A percentile compares a stretch with the other conserved stretches of the same genome.
Conservation (phyloP, 345 rosid species). For the Aethionema arabicum region DNA sequence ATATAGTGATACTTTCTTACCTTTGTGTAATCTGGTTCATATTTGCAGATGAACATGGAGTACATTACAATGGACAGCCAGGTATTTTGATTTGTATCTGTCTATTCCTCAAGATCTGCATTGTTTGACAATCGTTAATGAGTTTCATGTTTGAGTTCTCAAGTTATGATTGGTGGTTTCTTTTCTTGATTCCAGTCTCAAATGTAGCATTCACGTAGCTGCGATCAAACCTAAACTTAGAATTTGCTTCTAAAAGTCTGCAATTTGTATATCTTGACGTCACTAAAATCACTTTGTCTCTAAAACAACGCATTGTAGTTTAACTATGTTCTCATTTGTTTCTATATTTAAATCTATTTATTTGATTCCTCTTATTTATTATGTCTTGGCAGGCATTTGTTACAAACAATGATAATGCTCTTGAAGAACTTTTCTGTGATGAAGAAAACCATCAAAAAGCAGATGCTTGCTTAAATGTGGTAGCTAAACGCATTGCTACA, state of each 20-base stretch:
- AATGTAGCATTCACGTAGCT: neutral
- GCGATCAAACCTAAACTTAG: neutral
- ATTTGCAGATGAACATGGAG: slow-evolving; percentile 97
- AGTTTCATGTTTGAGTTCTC: slow-evolving; percentile 10
- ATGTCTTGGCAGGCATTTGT: slow-evolving; percentile 57
- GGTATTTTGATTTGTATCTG: slow-evolving; percentile 45
- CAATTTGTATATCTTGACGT: slow-evolving; percentile 3
- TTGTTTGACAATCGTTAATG: slow-evolving; percentile 8
- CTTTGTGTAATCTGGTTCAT: slow-evolving; percentile 5
- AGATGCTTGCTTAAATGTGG: slow-evolving; percentile 81
- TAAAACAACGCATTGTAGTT: neutral
- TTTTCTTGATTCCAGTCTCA: slow-evolving; percentile 11
- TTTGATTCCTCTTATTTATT: neutral
- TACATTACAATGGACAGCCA: slow-evolving; percentile 86
- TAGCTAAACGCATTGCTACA: slow-evolving; percentile 89
- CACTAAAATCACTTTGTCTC: too few species aligned
- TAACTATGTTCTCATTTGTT: neutral
- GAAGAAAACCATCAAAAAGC: slow-evolving; percentile 77
- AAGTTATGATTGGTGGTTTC: slow-evolving; percentile 17
- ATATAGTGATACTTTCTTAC: neutral
- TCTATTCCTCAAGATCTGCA: slow-evolving; percentile 4
- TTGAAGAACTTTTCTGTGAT: slow-evolving; percentile 82
- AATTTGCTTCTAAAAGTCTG: slow-evolving; percentile 13
- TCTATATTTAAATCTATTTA: neutral
- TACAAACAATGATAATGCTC: slow-evolving; percentile 80